Evolutionary conservation across 257 asterid genomes (phyloP).

Genomic region (Solanum sejunctum): DNA sequence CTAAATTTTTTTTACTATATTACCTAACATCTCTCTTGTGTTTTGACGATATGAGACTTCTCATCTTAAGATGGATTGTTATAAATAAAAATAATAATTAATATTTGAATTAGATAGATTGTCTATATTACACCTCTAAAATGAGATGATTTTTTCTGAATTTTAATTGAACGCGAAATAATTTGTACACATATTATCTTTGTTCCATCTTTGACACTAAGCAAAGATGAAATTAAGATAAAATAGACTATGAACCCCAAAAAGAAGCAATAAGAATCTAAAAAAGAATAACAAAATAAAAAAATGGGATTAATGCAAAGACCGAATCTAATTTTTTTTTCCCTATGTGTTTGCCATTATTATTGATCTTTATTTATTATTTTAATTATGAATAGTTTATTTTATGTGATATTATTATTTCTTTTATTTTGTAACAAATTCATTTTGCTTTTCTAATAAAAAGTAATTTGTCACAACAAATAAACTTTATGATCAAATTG

Average conservation of each 20-base stretch:
- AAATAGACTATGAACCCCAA: neutral
- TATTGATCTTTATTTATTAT: neutral
- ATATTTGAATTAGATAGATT: neutral
- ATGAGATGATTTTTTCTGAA: rapidly evolving
- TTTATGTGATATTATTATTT: neutral
- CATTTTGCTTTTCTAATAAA: neutral
- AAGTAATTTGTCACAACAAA: neutral
- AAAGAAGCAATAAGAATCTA: neutral
- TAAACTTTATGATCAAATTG: neutral
- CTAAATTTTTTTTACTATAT: too few relatives aligned
- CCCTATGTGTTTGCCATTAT: neutral
- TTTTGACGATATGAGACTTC: too few relatives aligned
- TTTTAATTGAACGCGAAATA: rapidly evolving
- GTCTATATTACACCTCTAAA: neutral
- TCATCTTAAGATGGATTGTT: too few relatives aligned
- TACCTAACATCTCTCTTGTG: too few relatives aligned
- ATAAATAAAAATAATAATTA: rapidly evolving
- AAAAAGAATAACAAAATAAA: neutral
- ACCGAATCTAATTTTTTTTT: neutral
- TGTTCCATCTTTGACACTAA: constrained; percentile 7
- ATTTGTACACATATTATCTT: neutral
- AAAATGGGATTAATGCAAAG: neutral
- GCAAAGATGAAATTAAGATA: neutral
- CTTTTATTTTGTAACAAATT: neutral
- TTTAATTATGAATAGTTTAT: neutral